Conservation (phyloP, 1,284 basidiomycete genomes). For the Bondarzewia mesenterica region DNA sequence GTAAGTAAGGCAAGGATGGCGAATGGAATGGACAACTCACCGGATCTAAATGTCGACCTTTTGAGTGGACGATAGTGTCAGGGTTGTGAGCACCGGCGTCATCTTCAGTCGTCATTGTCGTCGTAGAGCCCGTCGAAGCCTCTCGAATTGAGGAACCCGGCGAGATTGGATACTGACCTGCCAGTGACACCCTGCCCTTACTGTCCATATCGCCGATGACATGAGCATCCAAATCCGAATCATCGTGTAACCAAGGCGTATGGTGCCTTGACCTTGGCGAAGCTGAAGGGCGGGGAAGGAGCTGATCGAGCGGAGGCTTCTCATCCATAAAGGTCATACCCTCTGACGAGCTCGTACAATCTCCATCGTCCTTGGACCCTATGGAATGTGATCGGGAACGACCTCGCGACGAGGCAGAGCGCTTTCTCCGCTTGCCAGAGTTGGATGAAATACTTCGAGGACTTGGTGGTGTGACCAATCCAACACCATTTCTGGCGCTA, state of each 20-base stretch:
- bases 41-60: background rate
- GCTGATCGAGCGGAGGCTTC: slow-evolving; percentile 15
- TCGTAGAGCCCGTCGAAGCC: slow-evolving; percentile 22
- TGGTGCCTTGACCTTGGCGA: slow-evolving; percentile 23
- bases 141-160: slow-evolving; percentile 36
- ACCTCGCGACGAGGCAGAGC: slow-evolving; percentile 22
- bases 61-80: background rate
- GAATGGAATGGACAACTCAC: background rate
- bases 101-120: slow-evolving; percentile 11
- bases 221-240: slow-evolving; percentile 22
- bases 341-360: slow-evolving; percentile 24
- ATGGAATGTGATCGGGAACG: slow-evolving; percentile 23
- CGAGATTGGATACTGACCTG: slow-evolving; percentile 31
- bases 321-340: slow-evolving; percentile 24
- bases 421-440: slow-evolving; percentile 29
- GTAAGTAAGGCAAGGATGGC: background rate
- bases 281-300: slow-evolving; percentile 17
- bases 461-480: slow-evolving; percentile 66
- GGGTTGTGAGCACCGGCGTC: slow-evolving; percentile 10
- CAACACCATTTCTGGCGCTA: slow-evolving; percentile 34
- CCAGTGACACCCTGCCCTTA: slow-evolving; percentile 10
- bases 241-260: slow-evolving; percentile 32
- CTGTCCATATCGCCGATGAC: slow-evolving; percentile 12
- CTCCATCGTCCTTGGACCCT: slow-evolving; percentile 14
- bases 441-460: slow-evolving; percentile 62